These are phyloP conservation scores for Plasmodium gaboni DNA, from an alignment of 169 alveolate genomes.

Conservation along the genomic window DNA sequence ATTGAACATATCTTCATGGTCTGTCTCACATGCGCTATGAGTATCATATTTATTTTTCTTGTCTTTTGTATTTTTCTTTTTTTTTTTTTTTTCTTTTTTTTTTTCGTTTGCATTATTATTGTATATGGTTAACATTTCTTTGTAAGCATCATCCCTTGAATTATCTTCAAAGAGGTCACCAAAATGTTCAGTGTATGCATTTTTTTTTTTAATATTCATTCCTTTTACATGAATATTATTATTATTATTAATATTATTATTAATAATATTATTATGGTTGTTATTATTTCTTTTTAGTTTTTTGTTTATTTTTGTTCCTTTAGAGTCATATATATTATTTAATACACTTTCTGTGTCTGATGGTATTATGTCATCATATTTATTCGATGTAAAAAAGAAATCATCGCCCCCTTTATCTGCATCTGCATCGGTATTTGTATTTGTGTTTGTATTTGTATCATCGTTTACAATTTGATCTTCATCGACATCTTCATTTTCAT, in stretches of 20 bases:
- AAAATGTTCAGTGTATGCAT: not conserved
- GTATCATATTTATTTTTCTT: not conserved
- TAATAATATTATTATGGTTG: not conserved
- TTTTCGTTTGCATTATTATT: not conserved
- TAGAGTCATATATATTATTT: not conserved
- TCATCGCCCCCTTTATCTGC: too few relatives aligned
- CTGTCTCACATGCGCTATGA: not conserved
- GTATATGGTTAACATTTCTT: not conserved
- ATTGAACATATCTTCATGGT: not conserved
- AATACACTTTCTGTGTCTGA: conserved; percentile 2
- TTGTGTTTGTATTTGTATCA: not conserved
- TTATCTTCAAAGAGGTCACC: not conserved
- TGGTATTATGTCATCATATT: too few relatives aligned
- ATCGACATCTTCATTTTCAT: not conserved
- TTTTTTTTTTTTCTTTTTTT: not conserved
- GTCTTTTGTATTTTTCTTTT: not conserved
- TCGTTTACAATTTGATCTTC: not conserved
- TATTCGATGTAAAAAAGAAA: too few relatives aligned
- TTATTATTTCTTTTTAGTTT: not conserved
- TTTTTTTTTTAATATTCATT: not conserved
- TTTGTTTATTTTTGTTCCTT: not conserved
- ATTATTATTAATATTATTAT: not conserved
- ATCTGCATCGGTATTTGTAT: too few relatives aligned
- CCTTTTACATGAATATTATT: not conserved
- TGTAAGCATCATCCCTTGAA: not conserved